Evolutionary conservation across 495 filamentous ascomycete genomes (phyloP).

Genomic region (Cryomyces minteri): DNA sequence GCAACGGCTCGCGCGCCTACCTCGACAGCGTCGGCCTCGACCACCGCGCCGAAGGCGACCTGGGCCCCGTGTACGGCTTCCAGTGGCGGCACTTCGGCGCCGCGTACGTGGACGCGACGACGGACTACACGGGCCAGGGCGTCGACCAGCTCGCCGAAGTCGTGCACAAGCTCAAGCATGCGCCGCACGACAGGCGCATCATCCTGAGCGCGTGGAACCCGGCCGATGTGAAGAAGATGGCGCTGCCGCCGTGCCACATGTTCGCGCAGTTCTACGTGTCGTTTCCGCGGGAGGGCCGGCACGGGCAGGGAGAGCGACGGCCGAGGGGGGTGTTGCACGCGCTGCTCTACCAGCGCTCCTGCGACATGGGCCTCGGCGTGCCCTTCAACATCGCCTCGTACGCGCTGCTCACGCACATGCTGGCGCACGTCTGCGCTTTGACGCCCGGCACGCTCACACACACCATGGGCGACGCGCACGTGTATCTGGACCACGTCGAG

Average conservation of each 20-base stretch:
- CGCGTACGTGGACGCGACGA: conserved; percentile 55
- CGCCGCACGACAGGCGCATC: conserved; percentile 75
- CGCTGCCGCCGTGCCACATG: conserved; percentile 94
- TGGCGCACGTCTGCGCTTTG: conserved; percentile 71
- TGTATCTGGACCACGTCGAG: conserved; percentile 85
- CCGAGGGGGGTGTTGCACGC: conserved; percentile 55
- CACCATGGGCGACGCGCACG: conserved; percentile 91
- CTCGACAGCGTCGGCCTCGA: conserved; percentile 69
- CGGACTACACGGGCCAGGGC: conserved; percentile 76
- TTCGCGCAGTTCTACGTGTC: conserved; percentile 97
- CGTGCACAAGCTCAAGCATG: conserved; percentile 58
- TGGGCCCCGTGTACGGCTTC: conserved; percentile 95
- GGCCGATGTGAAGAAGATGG: conserved; percentile 71
- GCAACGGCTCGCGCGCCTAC: conserved; percentile 77
- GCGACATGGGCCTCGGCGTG: conserved; percentile 93
- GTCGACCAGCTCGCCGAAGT: conserved; percentile 84
- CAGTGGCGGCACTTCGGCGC: conserved; percentile 98
- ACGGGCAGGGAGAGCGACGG: conserved; percentile 21
- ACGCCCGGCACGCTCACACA: conserved; percentile 72
- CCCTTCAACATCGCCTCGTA: conserved; percentile 97
- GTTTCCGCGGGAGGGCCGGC: conserved; percentile 26
- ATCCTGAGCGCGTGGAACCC: conserved; percentile 92
- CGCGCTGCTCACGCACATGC: conserved; percentile 81
- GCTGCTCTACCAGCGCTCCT: conserved; percentile 80
- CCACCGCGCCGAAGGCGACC: conserved; percentile 66